Evolutionary conservation across 305 asterid species (phyloP).

Genomic region (Plantago rigida): DNA sequence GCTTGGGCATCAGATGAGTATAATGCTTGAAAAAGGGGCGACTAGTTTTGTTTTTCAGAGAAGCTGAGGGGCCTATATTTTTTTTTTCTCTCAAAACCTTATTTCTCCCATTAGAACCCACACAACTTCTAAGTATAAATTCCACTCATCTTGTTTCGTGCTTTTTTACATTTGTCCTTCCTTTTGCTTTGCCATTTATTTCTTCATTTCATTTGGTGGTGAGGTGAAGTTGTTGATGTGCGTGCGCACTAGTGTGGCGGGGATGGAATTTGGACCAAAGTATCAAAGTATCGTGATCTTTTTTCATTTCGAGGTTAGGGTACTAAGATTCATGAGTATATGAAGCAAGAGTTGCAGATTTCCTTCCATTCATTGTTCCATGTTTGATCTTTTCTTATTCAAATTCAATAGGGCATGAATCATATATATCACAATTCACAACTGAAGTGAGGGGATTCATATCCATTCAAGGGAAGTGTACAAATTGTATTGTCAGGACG

Average conservation of each 20-base stretch:
- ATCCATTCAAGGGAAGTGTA: no score
- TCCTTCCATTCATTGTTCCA: no score
- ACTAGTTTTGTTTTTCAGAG: conserved; percentile 6
- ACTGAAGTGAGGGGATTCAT: no score
- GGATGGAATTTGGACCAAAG: background rate
- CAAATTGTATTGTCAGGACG: no score
- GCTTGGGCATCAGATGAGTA: background rate
- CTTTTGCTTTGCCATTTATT: background rate
- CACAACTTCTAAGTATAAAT: background rate
- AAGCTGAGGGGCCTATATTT: conserved; percentile 17
- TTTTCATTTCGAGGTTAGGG: no score
- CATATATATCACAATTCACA: no score
- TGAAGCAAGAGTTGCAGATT: no score
- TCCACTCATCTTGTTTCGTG: conserved; percentile 6
- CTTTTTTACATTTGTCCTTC: conserved; percentile 20
- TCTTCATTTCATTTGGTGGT: background rate
- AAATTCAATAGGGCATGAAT: no score
- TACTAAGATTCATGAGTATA: no score
- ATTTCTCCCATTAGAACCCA: background rate
- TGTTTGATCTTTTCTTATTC: no score
- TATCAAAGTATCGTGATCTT: no score
- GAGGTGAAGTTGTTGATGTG: conserved; percentile 21
- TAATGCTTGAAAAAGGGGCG: conserved; percentile 22
- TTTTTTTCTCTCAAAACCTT: conserved; percentile 5
- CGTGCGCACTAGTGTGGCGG: conserved; percentile 19